Evolutionary conservation across 495 filamentous ascomycete genomes (phyloP).

Genomic region (Rostrohypoxylon terebratum): DNA sequence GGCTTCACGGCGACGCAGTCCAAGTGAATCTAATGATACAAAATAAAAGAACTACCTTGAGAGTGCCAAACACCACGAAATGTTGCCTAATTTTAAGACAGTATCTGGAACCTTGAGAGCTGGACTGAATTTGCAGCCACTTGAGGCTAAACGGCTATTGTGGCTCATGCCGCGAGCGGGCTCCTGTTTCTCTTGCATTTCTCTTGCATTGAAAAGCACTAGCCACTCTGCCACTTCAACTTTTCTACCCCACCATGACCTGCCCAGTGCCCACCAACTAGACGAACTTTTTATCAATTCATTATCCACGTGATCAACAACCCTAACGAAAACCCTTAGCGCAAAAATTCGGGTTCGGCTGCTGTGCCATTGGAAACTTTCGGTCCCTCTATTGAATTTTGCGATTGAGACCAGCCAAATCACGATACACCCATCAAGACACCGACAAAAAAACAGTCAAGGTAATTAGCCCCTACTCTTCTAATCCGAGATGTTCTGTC

Average conservation of each 20-base stretch:
- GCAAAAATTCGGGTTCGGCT: constrained; percentile 38
- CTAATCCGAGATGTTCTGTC: neutral
- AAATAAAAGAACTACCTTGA: neutral
- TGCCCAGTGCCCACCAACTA: neutral
- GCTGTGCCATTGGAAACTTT: constrained; percentile 44
- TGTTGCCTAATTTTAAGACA: neutral
- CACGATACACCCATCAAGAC: constrained; percentile 57
- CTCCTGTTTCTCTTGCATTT: neutral
- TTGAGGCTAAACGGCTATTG: neutral
- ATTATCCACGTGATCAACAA: constrained; percentile 23
- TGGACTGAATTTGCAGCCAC: neutral
- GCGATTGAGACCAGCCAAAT: constrained; percentile 51
- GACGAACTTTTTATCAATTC: neutral
- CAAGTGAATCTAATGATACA: constrained; percentile 2
- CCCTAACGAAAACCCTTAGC: constrained; percentile 47
- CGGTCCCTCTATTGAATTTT: constrained; percentile 53
- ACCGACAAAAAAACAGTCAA: constrained; percentile 60
- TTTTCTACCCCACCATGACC: neutral
- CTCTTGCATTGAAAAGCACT: neutral
- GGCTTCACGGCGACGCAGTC: neutral
- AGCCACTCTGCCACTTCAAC: neutral
- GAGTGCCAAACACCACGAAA: neutral
- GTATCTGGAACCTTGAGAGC: neutral
- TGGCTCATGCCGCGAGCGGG: neutral
- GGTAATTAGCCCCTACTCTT: constrained; percentile 49